Base-by-base conservation (phyloP, 2,329 filamentous ascomycete species). In the Mycosphaerelloides madeirae region DNA sequence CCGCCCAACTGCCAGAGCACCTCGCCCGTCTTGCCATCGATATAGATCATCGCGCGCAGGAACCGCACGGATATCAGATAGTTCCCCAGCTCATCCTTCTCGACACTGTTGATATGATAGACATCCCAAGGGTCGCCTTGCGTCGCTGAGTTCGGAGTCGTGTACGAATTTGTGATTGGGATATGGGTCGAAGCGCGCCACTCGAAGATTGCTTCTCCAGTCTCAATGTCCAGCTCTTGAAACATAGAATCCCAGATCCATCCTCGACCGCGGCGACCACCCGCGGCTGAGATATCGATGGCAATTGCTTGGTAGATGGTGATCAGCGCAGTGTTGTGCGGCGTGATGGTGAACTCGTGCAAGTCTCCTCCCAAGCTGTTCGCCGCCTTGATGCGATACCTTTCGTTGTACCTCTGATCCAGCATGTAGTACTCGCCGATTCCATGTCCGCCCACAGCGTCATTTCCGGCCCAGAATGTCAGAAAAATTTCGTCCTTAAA, bases 181-280 rank as follows among this genome's bases (percentile, higher is more conserved):
- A 77, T 64, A 56, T 80, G 73, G 31, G 79, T 75, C 1, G 79
- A 65, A 47, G 73, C 74, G 29, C 67, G 68, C 78, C 78, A 81
- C 51, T 81, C 74, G 51, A 80, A 81, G 6, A 79, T 49, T 2
- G 79, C 56, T 22, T 75, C 65, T 2, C 76, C 76, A 5, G 73
- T 77, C 18, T 71, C 65, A 22, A 78, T 71, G 48, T 78, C 68
- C 15, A 77, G 49, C 35, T 61, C 61, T 41, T 64, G 62, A 40
- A 63, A 62, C 3, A 63, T 38, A 14, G 56, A 56, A 38, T 63
- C 60, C 62, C 60, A 63, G 18, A 63, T 58, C 44, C 50, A 60
- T 31, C 62, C 63, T 33, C 64, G 20, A 3, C 29, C 33, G 20
- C 62, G 61, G 31, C 65, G 68, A 2, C 50, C 48, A 4, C 50